Percentiles rank a stretch among this genome's conserved stretches.
phyloP scores from a whole-genome alignment of 805 yeast genomes.

The Candida methanosorbosa region DNA sequence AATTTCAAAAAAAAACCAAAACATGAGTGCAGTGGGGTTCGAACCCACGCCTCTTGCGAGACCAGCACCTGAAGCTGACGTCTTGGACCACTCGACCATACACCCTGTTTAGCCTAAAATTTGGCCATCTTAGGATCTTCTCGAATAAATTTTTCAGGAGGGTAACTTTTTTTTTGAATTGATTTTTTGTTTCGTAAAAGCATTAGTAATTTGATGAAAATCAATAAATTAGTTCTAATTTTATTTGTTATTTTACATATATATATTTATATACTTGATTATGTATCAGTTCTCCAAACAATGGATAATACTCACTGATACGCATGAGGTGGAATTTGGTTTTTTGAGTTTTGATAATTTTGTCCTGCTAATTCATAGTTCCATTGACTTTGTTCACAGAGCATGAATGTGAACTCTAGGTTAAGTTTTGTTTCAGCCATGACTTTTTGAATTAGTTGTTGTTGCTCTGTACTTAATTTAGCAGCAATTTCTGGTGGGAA shows the following conservation, averaged over 20 bases:
- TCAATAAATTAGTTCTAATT: too few species aligned
- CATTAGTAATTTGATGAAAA: too few species aligned
- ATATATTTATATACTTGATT: too few species aligned
- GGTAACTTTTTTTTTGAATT: too few species aligned
- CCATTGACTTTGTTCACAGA: constrained; percentile 86
- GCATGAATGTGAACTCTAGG: constrained; percentile 71
- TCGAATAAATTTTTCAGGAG: too few species aligned
- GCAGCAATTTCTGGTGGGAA: constrained; percentile 48
- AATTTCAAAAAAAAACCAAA: not conserved
- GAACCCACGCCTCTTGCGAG: constrained; percentile 3
- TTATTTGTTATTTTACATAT: too few species aligned
- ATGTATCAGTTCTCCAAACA: too few species aligned
- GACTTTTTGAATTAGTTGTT: constrained; percentile 55
- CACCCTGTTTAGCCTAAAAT: constrained; percentile 2
- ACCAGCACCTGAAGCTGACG: constrained; percentile 4
- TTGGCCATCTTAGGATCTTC: too few species aligned
- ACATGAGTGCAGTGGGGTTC: constrained; percentile 4
- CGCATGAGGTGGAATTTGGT: constrained; percentile 48
- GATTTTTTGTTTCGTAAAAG: too few species aligned
- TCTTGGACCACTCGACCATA: constrained; percentile 4
- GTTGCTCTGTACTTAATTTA: constrained; percentile 45
- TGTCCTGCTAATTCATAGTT: constrained; percentile 59
- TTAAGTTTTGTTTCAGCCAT: constrained; percentile 68
- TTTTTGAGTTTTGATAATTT: constrained; percentile 60
- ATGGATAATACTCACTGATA: constrained; percentile 19